Percentiles rank a stretch among this genome's conserved stretches.
These are phyloP conservation scores for Mrakia blollopis DNA, from an alignment of 768 basidiomycete species.

Conservation along the genomic window DNA sequence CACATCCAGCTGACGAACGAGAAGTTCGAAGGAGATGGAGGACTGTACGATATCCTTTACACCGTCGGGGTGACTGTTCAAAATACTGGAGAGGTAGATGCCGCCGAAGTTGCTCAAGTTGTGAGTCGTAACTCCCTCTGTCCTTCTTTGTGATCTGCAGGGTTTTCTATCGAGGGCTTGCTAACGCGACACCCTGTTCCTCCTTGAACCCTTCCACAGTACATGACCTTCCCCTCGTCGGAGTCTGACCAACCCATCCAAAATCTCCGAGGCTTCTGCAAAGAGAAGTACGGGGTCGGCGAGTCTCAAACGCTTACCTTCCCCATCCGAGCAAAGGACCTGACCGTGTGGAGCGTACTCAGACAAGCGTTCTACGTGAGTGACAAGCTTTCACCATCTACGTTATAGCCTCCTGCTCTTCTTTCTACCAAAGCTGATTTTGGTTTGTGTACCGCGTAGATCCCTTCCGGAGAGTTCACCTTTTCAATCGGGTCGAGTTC, in stretches of 20 bases:
- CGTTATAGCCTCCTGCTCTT: background rate
- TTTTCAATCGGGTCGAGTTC: constrained; percentile 1
- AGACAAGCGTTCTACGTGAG: constrained; percentile 19
- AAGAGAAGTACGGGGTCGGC: constrained; percentile 17
- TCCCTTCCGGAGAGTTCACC: constrained; percentile 26
- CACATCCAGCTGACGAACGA: constrained; percentile 44
- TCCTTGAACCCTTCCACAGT: constrained; percentile 6
- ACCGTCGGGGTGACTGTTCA: constrained; percentile 40
- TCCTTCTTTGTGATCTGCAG: background rate
- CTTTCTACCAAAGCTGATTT: background rate
- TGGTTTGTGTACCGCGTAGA: background rate
- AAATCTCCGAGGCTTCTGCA: constrained; percentile 26
- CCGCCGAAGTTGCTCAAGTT: constrained; percentile 45
- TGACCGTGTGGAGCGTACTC: constrained; percentile 22
- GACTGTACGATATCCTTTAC: constrained; percentile 43
- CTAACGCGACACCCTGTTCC: background rate
- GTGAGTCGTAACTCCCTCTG: constrained; percentile 35
- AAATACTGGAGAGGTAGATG: constrained; percentile 43
- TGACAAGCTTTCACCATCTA: background rate
- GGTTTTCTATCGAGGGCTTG: too few relatives aligned
- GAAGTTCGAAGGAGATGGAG: constrained; percentile 37
- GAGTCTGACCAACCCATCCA: constrained; percentile 20
- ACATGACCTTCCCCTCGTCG: constrained; percentile 28
- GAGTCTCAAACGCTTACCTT: constrained; percentile 24
- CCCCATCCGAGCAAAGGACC: constrained; percentile 23